Evolutionary conservation across 805 yeast genomes (phyloP).

Genomic region (Dipodascus geniculatus): DNA sequence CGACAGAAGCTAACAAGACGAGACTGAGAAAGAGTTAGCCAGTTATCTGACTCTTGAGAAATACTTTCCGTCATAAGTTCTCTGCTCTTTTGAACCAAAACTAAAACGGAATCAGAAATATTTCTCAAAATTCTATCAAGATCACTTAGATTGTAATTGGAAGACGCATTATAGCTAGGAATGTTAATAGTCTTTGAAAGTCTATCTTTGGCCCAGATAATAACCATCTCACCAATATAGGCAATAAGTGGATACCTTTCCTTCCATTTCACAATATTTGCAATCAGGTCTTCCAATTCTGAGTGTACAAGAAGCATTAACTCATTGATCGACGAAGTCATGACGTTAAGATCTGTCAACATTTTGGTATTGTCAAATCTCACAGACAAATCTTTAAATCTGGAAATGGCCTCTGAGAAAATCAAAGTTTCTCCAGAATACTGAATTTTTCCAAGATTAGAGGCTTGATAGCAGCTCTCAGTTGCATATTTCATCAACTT

Average conservation of each 20-base stretch:
- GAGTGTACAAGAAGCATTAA: not conserved
- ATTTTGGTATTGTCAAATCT: not conserved
- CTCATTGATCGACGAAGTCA: not conserved
- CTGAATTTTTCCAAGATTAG: not conserved
- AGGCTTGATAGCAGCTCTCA: not conserved
- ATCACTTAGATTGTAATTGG: slow-evolving; percentile 31
- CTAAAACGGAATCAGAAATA: slow-evolving; percentile 45
- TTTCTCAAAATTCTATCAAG: slow-evolving; percentile 37
- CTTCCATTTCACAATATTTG: not conserved
- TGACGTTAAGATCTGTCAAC: not conserved
- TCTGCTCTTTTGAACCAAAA: slow-evolving; percentile 48
- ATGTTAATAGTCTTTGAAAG: slow-evolving; percentile 24
- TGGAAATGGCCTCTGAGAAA: not conserved
- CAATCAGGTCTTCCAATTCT: not conserved
- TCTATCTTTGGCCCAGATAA: not conserved
- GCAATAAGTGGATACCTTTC: not conserved
- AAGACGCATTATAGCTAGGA: slow-evolving; percentile 21
- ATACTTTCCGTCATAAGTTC: slow-evolving; percentile 27
- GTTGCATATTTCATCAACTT: slow-evolving; percentile 2
- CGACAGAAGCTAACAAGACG: slow-evolving; percentile 33
- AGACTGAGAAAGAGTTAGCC: slow-evolving; percentile 47
- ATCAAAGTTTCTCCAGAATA: not conserved
- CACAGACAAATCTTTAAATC: not conserved
- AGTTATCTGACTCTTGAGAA: slow-evolving; percentile 46
- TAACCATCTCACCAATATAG: not conserved